phyloP scores from a whole-genome alignment of 1,284 basidiomycete species.

The Malassezia brasiliensis region DNA sequence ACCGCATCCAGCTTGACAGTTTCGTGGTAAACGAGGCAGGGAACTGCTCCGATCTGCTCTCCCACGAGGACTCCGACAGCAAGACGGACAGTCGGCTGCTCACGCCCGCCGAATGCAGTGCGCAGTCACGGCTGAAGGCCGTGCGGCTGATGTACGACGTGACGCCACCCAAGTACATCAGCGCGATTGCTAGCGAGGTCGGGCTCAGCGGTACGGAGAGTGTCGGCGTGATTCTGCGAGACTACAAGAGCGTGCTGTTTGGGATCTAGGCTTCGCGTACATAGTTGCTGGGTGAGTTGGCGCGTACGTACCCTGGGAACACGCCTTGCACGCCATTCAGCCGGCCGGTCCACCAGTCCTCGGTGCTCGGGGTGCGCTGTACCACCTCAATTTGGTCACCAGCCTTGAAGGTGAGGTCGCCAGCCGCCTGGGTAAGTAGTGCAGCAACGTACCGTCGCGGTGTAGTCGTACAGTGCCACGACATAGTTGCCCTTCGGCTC shows the following conservation, averaged over 20 bases:
- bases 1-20: constrained; percentile 81
- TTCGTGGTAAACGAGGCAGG: constrained; percentile 86
- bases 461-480: constrained; percentile 89
- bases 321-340: constrained; percentile 76
- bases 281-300: constrained; percentile 20
- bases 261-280: constrained; percentile 31
- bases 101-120: constrained; percentile 25
- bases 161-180: constrained; percentile 41
- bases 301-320: constrained; percentile 62
- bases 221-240: constrained; percentile 42
- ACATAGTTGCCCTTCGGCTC: constrained; percentile 56
- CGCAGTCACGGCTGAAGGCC: constrained; percentile 24
- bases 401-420: constrained; percentile 78
- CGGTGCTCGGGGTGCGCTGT: constrained; percentile 68
- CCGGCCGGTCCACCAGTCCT: constrained; percentile 97
- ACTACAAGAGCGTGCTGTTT: constrained; percentile 46
- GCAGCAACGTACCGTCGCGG: constrained; percentile 51
- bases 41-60: constrained; percentile 26
- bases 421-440: constrained; percentile 53
- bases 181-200: constrained; percentile 43
- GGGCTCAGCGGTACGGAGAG: constrained; percentile 44
- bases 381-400: constrained; percentile 93
- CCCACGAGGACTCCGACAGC: constrained; percentile 13
- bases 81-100: constrained; percentile 17
- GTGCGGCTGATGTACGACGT: constrained; percentile 46